A percentile compares a stretch with the other conserved stretches of the same genome.
phyloP scores from a whole-genome alignment of 179 eudicot species.

The Drosera spatulata region DNA sequence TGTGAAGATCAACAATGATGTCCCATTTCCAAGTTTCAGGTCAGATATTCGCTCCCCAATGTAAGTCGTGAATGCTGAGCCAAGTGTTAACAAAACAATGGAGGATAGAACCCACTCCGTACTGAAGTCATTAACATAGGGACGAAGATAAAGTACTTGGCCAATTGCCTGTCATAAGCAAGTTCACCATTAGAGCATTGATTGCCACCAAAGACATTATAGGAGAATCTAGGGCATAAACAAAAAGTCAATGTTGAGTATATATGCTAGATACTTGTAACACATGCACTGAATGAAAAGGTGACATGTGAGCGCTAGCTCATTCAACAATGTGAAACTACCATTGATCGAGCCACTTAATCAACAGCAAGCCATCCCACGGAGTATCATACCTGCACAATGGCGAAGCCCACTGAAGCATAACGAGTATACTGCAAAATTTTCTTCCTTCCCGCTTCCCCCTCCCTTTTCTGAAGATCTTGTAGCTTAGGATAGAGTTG shows the following conservation, averaged over 20 bases:
- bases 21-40: slow-evolving; percentile 97
- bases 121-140: slow-evolving; percentile 89
- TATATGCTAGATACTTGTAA: too few species aligned
- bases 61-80: slow-evolving; percentile 82
- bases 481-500: slow-evolving; percentile 96
- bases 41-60: slow-evolving; percentile 91
- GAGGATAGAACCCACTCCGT: slow-evolving; percentile 86
- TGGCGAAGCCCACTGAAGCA: slow-evolving; percentile 97
- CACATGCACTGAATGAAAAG: too few species aligned
- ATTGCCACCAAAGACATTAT: too few species aligned
- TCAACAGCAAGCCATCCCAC: neutral
- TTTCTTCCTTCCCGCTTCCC: slow-evolving; percentile 98
- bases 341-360: neutral
- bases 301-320: too few species aligned
- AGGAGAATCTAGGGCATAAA: too few species aligned
- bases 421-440: slow-evolving; percentile 89
- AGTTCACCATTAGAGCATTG: neutral
- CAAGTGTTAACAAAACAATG: slow-evolving; percentile 72
- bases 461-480: slow-evolving; percentile 95
- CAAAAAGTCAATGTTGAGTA: too few species aligned
- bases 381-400: slow-evolving; percentile 64
- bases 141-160: slow-evolving; percentile 92
- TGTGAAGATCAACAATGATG: slow-evolving; percentile 93
- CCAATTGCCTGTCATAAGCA: slow-evolving; percentile 76
- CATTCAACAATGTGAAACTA: neutral